Evolutionary conservation across 1,284 basidiomycete species (phyloP), one percentile per base, ranked within the genome.

Genomic region (Fereydounia khargensis): DNA sequence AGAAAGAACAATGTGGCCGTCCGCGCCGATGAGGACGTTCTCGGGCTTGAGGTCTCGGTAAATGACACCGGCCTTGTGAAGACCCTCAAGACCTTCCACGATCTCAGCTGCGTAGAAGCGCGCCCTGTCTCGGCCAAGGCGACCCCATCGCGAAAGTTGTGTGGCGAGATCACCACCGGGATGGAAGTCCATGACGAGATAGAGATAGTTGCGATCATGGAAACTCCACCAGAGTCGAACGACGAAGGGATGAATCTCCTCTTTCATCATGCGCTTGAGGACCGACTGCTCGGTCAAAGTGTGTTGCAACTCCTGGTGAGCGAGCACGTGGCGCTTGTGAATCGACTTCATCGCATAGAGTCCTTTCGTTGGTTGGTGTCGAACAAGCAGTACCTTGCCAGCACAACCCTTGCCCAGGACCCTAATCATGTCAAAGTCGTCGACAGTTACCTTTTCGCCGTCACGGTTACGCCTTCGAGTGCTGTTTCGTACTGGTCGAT

Each of bases 1-100:
- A 35, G 94, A 97, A 64, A 99, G 80, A 91, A 97, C 97, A 68
- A 99, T 95, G 79, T 99, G 95, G 14, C 95, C 95, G 17, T 91
- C 91, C 75, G 96, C 89, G 78, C 98, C 95, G 41, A 99, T 81
- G n/a, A 99, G 81, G 68, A 99, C 98, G 77, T 98, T 99, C 80
- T 99, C 95, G 23, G 95, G 95, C 78, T 99, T 99, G 42, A 99
- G 83, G 81, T 98, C 95, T 39, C 95, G 86, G 79, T 99, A 99
- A 69, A 98, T 97, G 80, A 95, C 98, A 24, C 95, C 95, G 84
- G 97, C 96, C 51, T 97, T 82, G 81, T 99, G 95, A 27, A 99
- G 81, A 76, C 98, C 98, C 79, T 99, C 95, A 68, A 99, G 80
- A 20, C 95, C 95, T 32, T 95, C 94, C 42, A 90, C 88, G 36